Base-by-base conservation (phyloP, 1,284 basidiomycete species). In the Sporisorium scitamineum region DNA sequence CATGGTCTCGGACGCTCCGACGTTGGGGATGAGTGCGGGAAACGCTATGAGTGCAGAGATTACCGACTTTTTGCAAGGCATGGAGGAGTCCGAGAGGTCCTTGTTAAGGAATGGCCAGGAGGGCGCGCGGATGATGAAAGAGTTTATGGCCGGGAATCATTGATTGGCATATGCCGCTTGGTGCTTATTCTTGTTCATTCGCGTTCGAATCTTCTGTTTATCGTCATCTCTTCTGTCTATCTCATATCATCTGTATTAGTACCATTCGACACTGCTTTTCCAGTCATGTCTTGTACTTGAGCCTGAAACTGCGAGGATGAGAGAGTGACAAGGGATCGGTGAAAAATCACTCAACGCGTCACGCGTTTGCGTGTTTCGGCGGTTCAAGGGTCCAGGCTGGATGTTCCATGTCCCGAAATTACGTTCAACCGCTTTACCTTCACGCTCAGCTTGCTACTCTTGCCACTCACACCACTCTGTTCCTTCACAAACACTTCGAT, bases 21-120 rank as follows among this genome's bases (percentile, higher is more conserved):
- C 72, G 16, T 47, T 78, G 13, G 78, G 76, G 8, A 70, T 72
- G 68, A 70, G 61, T n/a, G 61, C 69, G 3, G 71, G 68, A 0
- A 69, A 58, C 29, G 69, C 70, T 6, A 71, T 83, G 72, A 79
- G 75, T 18, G 61, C 74, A 4, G 81, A 83, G 56, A 74, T 81
- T 48, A 66, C 73, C 11, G 80, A 81, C 6, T 83, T 83, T 61
- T 44, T 83, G 51, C 66, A 72, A 14, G 81, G 80, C 8, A 63
- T 83, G 61, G 81, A 83, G 26, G 81, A 83, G 64, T 62, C 61
- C 6, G 81, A 83, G 57, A 56, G 71, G 31, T 6, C 26, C 2
- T 42, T 79, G 24, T 54, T 79, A 16, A 27, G 71, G 26, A 70
- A 61, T 16, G 78, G 75, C 13, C 78, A 79, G 45, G 59, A 78